Evolutionary conservation across 306 rosid genomes (phyloP).

Genomic region (Datisca glomerata): DNA sequence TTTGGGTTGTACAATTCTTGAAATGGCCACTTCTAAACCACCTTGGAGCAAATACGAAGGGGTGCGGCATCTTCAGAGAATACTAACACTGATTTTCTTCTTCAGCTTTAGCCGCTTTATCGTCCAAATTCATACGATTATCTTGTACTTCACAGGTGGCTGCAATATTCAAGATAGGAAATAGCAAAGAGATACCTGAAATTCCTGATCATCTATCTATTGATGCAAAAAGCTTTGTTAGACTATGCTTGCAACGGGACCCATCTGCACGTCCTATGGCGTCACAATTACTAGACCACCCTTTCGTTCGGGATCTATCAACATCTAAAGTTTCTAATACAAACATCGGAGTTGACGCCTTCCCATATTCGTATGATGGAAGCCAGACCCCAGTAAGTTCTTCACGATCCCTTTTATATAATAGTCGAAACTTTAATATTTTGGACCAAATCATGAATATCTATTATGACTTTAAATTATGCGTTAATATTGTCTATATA

Average conservation of each 20-base stretch:
- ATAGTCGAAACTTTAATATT: too few species aligned
- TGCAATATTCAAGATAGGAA: slow-evolving; percentile 95
- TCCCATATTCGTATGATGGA: slow-evolving; percentile 65
- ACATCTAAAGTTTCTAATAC: slow-evolving; percentile 49
- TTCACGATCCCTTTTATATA: too few species aligned
- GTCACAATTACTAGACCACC: slow-evolving; percentile 50
- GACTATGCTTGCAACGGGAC: slow-evolving; percentile 70
- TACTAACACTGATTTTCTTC: not conserved
- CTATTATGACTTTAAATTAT: not conserved
- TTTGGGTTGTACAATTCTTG: slow-evolving; percentile 96
- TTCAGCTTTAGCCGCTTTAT: not conserved
- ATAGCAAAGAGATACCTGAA: slow-evolving; percentile 91
- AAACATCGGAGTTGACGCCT: slow-evolving; percentile 54
- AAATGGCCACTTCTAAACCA: slow-evolving; percentile 93
- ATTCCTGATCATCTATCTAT: slow-evolving; percentile 83
- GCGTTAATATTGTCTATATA: too few species aligned
- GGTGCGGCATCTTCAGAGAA: slow-evolving; percentile 46
- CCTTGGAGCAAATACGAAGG: slow-evolving; percentile 99
- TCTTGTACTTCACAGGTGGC: slow-evolving; percentile 63
- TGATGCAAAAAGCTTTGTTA: slow-evolving; percentile 77
- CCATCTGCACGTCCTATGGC: slow-evolving; percentile 79
- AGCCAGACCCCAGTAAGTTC: slow-evolving; percentile 75
- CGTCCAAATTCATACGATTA: slow-evolving; percentile 11
- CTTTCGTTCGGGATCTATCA: slow-evolving; percentile 71
- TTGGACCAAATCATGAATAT: not conserved